phyloP scores from a whole-genome alignment of 305 asterid genomes.

The Solanum hybrid region DNA sequence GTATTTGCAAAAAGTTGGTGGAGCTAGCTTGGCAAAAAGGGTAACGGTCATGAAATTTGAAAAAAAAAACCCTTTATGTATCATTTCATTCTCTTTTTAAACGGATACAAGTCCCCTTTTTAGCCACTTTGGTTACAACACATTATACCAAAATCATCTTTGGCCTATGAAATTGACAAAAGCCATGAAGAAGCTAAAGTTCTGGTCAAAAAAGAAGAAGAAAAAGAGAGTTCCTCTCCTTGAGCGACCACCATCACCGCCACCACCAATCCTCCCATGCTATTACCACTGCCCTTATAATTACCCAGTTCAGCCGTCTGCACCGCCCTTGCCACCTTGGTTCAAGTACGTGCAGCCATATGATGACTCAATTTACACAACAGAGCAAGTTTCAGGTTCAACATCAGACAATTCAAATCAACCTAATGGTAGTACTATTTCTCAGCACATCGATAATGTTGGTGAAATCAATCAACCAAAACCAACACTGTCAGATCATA shows the following conservation, averaged over 20 bases:
- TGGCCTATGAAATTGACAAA: constrained; percentile 46
- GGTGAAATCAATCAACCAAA: constrained; percentile 11
- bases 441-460: not conserved
- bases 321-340: constrained; percentile 69
- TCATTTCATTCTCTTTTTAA: not conserved
- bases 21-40: not conserved
- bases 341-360: constrained; percentile 26
- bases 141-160: not conserved
- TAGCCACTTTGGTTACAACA: not conserved
- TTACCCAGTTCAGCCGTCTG: constrained; percentile 47
- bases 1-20: not conserved
- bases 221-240: constrained; percentile 13
- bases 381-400: constrained; percentile 6
- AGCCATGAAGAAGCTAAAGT: constrained; percentile 59
- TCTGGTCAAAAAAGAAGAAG: constrained; percentile 62
- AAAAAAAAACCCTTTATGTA: not conserved
- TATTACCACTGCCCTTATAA: constrained; percentile 13
- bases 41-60: constrained; percentile 2
- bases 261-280: constrained; percentile 16
- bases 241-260: constrained; percentile 32
- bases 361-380: constrained; percentile 13
- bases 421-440: constrained; percentile 5
- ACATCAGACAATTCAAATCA: constrained; percentile 8
- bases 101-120: not conserved
- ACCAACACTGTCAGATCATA: not conserved